These are phyloP conservation scores for Diaporthe longicolla DNA, from an alignment of 2,329 filamentous ascomycete species.

Conservation along the genomic window DNA sequence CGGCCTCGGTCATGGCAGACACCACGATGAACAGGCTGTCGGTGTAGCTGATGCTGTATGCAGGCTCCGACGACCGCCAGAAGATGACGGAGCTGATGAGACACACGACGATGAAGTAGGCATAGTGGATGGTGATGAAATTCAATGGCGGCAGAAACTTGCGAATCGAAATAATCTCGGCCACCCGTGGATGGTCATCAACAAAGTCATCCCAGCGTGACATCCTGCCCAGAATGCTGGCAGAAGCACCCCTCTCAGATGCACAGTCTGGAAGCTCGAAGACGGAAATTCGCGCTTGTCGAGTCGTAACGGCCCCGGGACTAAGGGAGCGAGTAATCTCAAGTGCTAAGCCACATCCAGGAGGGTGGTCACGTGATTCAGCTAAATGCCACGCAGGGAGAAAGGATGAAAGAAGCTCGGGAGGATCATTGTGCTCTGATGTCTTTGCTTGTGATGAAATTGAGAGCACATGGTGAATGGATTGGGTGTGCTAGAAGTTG, in stretches of 20 bases:
- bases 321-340: neutral
- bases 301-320: neutral
- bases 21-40: slow-evolving; percentile 77
- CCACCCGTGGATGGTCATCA: slow-evolving; percentile 38
- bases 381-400: rapidly evolving
- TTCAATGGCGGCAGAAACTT: slow-evolving; percentile 62
- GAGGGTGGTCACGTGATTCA: neutral
- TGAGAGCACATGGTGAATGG: too few relatives aligned
- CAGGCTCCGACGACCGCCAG: slow-evolving; percentile 68
- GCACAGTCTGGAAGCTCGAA: neutral
- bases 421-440: neutral
- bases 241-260: neutral
- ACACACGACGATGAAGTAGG: slow-evolving; percentile 72
- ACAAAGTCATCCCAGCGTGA: slow-evolving; percentile 39
- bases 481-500: neutral
- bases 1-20: slow-evolving; percentile 77
- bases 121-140: slow-evolving; percentile 76
- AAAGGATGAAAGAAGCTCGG: neutral
- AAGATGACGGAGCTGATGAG: slow-evolving; percentile 72
- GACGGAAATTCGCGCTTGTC: neutral
- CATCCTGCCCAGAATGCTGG: neutral
- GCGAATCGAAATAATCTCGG: neutral
- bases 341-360: neutral
- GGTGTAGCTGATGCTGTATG: slow-evolving; percentile 68
- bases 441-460: too few relatives aligned